Base-by-base conservation (phyloP, 768 basidiomycete species). In the Filobasidium wieringae region DNA sequence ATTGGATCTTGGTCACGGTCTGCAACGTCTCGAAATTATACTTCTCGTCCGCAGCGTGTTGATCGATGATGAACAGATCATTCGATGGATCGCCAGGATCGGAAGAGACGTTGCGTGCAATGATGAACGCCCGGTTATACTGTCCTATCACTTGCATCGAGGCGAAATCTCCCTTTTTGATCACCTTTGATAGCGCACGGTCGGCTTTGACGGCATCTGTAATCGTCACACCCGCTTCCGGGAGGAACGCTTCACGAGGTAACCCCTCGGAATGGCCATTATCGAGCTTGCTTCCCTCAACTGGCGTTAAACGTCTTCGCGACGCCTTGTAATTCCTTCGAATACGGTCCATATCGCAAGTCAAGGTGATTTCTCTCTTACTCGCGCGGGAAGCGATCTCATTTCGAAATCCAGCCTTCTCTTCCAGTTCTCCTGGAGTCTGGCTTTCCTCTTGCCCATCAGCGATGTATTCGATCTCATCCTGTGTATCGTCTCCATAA, bases 11-110 rank as follows among this genome's bases (percentile, higher is more conserved):
- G 11, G 92, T 96, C n/a, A 84, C 89, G 63, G 81, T 79, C 72
- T 97, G 93, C 57, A 97, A 75, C 1, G 81, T 86, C 77, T 97
- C 95, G 69, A 97, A 97, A 70, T 97, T 97, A 75, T 88, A 96
- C 76, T 97, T 97, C 74, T 97, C 95, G 73, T 99, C 95, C 5
- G 88, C 84, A 4, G 93, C 93, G 72, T 97, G 93, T 69, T 97
- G 93, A 66, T 97, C 65, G 17, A 97, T 80, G 61, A 99, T 90
- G 75, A 96, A 97, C 39, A 99, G 76, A 66, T 99, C 93, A 68
- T 97, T 92, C 75, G 82, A 77, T 12, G 36, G 14, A 9, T 34
- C 5, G 29, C 57, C 31, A 8, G 37, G 27, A 4, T 49, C 49
- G 29, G 52, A 53, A 7, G 27, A 40, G 7, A 51, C 50, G 60